Conservation (phyloP, 1,284 basidiomycete genomes). For the Leucoagaricus sp. region DNA sequence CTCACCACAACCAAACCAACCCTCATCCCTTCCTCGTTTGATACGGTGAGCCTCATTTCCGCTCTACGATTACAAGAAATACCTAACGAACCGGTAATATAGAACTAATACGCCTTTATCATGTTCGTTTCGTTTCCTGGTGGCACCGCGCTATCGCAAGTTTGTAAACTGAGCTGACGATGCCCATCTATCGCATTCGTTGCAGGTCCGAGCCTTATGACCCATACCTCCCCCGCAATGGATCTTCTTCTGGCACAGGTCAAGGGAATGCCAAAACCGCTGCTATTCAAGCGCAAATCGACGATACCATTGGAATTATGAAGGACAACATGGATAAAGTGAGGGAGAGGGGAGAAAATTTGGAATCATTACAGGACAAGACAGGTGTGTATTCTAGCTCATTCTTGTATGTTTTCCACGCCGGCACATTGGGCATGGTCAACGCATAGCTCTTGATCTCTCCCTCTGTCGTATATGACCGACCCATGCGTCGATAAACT, state of each 20-base stretch:
- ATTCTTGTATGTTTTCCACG: conserved; percentile 5
- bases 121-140: conserved; percentile 36
- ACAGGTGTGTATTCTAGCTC: conserved; percentile 72
- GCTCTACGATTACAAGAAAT: background rate
- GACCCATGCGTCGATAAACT: background rate
- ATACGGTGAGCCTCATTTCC: conserved; percentile 33
- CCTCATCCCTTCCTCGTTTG: conserved; percentile 33
- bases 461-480: background rate
- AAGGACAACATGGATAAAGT: conserved; percentile 97
- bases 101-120: conserved; percentile 34
- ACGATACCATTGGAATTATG: conserved; percentile 96
- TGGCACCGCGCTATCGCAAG: no score
- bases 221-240: conserved; percentile 89
- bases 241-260: conserved; percentile 54
- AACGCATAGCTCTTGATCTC: background rate
- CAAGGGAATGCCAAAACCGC: conserved; percentile 82
- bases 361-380: conserved; percentile 97
- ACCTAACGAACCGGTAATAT: conserved; percentile 1
- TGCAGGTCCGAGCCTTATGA: conserved; percentile 91
- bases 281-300: conserved; percentile 92
- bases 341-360: conserved; percentile 91
- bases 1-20: conserved; percentile 20
- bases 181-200: no score
- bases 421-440: background rate
- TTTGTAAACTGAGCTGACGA: background rate